Base-by-base conservation (phyloP, 768 basidiomycete genomes). In the Pleurotus tuber-regium region DNA sequence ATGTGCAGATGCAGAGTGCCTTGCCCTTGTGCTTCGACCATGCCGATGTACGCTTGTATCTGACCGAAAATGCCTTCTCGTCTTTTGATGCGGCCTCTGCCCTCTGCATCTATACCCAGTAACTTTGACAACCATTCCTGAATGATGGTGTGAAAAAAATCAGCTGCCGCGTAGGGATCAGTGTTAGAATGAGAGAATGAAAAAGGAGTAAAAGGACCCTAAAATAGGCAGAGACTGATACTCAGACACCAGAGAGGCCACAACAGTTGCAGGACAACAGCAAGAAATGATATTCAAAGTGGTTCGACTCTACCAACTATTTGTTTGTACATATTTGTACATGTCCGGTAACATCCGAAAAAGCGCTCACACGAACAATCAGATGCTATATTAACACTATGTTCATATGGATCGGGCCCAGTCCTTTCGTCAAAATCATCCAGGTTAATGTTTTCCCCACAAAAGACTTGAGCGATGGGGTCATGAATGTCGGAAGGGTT, bases 361-460 rank as follows among this genome's bases (percentile, higher is more conserved):
- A n/a, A n/a, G n/a, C n/a, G n/a, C n/a, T n/a, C n/a, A n/a, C n/a
- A n/a, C n/a, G n/a, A n/a, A n/a, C n/a, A n/a, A 35, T 72, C 64
- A 0, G 6, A 10, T 4, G 64, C 66, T 4, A 70, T 59, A 23
- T 61, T 67, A 3, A 24, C 1, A 0, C 60, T 54, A 0, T 64
- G 46, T 14, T 28, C 1, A 4, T 11, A 9, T 41, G 36, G 40
- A 16, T 56, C 49, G 0, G 69, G 70, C 1, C 69, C 67, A 1
- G 39, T 24, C 0, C 53, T 57, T 0, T 19, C 4, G 0, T 52
- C 1, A 29, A 71, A 70, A 1, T 43, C 14, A 42, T 76, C 69
- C 31, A 76, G 44, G 43, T 75, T 62, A 8, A 76, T 72, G 0
- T 68, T 44, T 12, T 63, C 60, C 0, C 74, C 70, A 0, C 66